Conservation (phyloP, 2,329 filamentous ascomycete genomes). For the Hypoxylon sp. region DNA sequence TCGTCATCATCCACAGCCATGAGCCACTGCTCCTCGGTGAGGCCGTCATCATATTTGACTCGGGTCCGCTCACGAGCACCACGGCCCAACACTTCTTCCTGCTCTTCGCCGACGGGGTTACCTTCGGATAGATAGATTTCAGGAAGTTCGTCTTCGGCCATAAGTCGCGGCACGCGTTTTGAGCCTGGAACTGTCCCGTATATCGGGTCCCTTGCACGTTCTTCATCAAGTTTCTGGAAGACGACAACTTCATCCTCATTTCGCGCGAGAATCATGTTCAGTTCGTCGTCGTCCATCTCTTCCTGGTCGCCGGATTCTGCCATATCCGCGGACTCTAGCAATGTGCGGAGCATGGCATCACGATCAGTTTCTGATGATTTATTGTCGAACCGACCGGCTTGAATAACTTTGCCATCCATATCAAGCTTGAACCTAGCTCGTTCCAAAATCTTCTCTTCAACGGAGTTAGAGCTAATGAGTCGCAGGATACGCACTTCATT, state of each 20-base stretch:
- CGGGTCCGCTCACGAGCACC: conserved; percentile 95
- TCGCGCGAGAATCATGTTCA: conserved; percentile 94
- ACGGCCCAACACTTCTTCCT: conserved; percentile 84
- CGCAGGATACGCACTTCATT: conserved; percentile 98
- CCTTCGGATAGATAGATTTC: conserved; percentile 95
- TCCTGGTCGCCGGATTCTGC: conserved; percentile 82
- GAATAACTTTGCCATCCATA: conserved; percentile 99
- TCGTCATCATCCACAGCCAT: conserved; percentile 98
- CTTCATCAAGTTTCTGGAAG: conserved; percentile 88
- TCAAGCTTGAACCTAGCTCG: conserved; percentile 97
- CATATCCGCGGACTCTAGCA: conserved; percentile 87
- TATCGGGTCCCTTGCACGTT: conserved; percentile 73
- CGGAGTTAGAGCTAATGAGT: conserved; percentile 95
- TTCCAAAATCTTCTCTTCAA: conserved; percentile 98
- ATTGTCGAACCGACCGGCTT: conserved; percentile 99
- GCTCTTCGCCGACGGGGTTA: conserved; percentile 83
- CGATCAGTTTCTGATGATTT: conserved; percentile 99
- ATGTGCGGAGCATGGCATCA: conserved; percentile 94
- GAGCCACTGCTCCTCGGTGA: conserved; percentile 99
- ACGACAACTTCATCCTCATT: conserved; percentile 81
- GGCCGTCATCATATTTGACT: conserved; percentile 95
- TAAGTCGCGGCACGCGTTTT: conserved; percentile 81
- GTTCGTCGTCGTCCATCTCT: conserved; percentile 98
- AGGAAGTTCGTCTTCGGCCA: conserved; percentile 89
- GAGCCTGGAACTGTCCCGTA: conserved; percentile 79